Conservation (phyloP, 139 green algal genomes). For the Picochlorum sp. region DNA sequence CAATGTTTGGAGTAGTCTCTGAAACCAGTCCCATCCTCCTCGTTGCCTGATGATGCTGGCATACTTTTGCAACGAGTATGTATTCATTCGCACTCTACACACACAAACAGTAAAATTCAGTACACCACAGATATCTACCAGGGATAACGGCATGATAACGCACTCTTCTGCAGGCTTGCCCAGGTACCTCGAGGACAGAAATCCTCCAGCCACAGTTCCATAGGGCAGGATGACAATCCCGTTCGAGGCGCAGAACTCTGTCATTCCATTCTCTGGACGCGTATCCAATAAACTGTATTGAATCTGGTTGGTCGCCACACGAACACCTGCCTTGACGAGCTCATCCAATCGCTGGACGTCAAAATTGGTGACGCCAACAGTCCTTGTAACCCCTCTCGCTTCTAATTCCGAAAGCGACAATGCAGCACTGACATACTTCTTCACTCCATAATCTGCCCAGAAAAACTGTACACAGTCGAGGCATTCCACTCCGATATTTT, state of each 20-base stretch:
- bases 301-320: slow-evolving; percentile 63
- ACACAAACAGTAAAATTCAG: background rate
- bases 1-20: slow-evolving; percentile 37
- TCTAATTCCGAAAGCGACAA: slow-evolving; percentile 52
- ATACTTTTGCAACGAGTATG: slow-evolving; percentile 68
- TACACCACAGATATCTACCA: background rate
- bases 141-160: background rate
- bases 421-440: slow-evolving; percentile 53
- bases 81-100: background rate
- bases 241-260: slow-evolving; percentile 47
- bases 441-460: slow-evolving; percentile 31
- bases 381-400: slow-evolving; percentile 39
- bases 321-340: slow-evolving; percentile 59
- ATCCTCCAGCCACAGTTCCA: slow-evolving; percentile 67
- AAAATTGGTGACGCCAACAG: slow-evolving; percentile 83
- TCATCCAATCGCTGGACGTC: slow-evolving; percentile 54
- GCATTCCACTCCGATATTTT: slow-evolving; percentile 28
- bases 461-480: slow-evolving; percentile 53
- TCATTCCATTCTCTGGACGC: slow-evolving; percentile 60
- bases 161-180: background rate
- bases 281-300: slow-evolving; percentile 83
- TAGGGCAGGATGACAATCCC: slow-evolving; percentile 70
- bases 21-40: slow-evolving; percentile 72
- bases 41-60: slow-evolving; percentile 45
- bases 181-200: slow-evolving; percentile 55